Conservation (phyloP, 2,329 filamentous ascomycete species). For the Fusarium paranaense region DNA sequence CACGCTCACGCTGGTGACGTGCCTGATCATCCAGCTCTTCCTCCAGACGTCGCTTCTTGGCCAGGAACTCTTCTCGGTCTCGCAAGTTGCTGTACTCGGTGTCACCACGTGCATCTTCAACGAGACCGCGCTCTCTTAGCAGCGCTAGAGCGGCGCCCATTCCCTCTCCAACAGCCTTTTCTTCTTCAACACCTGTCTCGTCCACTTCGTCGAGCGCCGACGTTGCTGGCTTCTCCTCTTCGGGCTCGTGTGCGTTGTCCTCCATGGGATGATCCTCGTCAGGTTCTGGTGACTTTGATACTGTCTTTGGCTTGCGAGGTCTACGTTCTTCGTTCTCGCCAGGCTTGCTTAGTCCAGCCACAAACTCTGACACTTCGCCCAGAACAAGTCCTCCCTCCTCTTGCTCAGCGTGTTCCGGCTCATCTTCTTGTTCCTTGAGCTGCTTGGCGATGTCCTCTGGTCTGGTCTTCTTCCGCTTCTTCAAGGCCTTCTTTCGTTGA, state of each 20-base stretch:
- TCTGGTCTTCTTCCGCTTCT: constrained; percentile 88
- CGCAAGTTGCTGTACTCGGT: constrained; percentile 76
- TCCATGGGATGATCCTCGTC: constrained; percentile 61
- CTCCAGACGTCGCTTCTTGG: constrained; percentile 78
- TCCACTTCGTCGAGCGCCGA: constrained; percentile 51
- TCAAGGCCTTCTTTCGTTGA: constrained; percentile 86
- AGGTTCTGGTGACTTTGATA: constrained; percentile 50
- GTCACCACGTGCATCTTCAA: constrained; percentile 72
- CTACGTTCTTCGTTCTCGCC: constrained; percentile 67
- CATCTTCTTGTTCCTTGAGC: constrained; percentile 73
- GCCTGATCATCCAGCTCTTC: constrained; percentile 84
- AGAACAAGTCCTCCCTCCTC: constrained; percentile 79
- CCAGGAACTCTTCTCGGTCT: constrained; percentile 81
- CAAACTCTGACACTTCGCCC: constrained; percentile 95
- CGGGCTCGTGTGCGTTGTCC: constrained; percentile 51
- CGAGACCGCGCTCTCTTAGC: constrained; percentile 85
- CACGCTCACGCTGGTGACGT: constrained; percentile 85
- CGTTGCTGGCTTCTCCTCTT: constrained; percentile 48
- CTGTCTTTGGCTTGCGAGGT: constrained; percentile 55
- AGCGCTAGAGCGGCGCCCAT: constrained; percentile 86
- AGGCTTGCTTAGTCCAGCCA: constrained; percentile 83
- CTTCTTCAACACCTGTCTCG: constrained; percentile 83
- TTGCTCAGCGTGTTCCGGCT: constrained; percentile 56
- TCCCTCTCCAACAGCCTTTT: constrained; percentile 82
- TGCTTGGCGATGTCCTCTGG: constrained; percentile 90